Base-by-base conservation (phyloP, 257 asterid genomes). In the Dorcoceras hygrometricum region DNA sequence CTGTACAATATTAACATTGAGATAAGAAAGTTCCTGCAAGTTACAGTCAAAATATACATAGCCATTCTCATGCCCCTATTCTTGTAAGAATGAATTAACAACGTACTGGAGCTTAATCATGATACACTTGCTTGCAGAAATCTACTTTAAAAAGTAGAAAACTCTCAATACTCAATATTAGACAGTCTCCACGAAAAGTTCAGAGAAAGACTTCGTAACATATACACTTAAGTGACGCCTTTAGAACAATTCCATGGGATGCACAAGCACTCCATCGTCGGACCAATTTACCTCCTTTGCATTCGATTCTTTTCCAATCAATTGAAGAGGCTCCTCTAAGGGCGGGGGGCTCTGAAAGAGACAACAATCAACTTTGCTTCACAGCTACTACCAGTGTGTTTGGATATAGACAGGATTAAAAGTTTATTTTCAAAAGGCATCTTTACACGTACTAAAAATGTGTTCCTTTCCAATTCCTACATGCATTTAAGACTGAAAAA, bases 271-370 rank as follows among this genome's bases (percentile, higher is more conserved):
- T 68, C 98, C 96, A 1, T 83, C 95, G 51, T 88, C 95, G 18
- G 81, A 78, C 97, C 97, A 93, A 53, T 68, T 73, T 27, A 81
- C 77, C 5, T 85, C 90, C 73, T 85, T 82, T 28, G 82, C 80
- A 48, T 74, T 75, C n/a, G 72, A 26, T 76, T 86, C 92, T 64
- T 86, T 88, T 70, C 86, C 96, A 23, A 88, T 86, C 32, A 93
- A 64, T 65, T 77, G 68, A 63, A 88, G 89, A 39, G 99, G 96
- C 6, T 73, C 85, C 2, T 90, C 97, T 62, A 93, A 65, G 12
- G 88, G 86, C 50, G 99, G 99, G 3, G 99, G 97, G 72, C 67
- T 83, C 99, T 93, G 91, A 75, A 55, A 16, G 31, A 59, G 60
- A 32, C 51, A 43, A 53, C 11, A 59, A 36, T 62, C 36, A 54